Evolutionary conservation across 2,329 filamentous ascomycete genomes (phyloP), one percentile per base, ranked within the genome.

Genomic region (Colletotrichum trifolii): DNA sequence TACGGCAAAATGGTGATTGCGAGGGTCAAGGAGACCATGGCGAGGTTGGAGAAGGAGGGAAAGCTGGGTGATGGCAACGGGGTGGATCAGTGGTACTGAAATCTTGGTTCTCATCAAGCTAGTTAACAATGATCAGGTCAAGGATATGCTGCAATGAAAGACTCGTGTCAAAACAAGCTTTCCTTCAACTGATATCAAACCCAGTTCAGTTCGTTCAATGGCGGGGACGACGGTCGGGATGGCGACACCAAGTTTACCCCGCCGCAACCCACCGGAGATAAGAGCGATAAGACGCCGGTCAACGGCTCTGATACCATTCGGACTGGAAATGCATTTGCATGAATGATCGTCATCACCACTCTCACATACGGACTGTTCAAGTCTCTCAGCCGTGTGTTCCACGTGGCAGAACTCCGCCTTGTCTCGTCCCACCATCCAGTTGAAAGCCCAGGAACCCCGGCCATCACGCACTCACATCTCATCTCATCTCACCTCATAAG

Each of bases 1-100:
- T 75, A 76, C 45, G 74, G 69, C 4, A 68, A 71, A 58, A 68
- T 62, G 2, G 62, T 75, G 36, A 68, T 73, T 6, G 17, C 40
- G 38, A 67, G 74, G 47, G 66, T 71, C 7, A 76, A 69, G 61
- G 70, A 71, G 9, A n/a, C 60, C 4, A 39, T 75, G 25, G 54
- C 11, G 0, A 53, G 63, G 54, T 58, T 75, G 34, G 63, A 68
- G 12, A 58, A 36, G 8, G 69, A 72, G 13, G 70, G 69, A 4
- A 71, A 71, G 53, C 43, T 75, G 40, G 57, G 67, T 49, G 66
- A 64, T 11, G 36, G 15, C 4, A 33, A 67, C 13, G 54, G 43
- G 2, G 60, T 46, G 73, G 75, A 50, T 8, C 63, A 67, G 50
- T 63, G 63, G 63, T 67, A 67, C 39, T 67, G 35, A 62, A n/a